Evolutionary conservation across 768 basidiomycete species (phyloP), one percentile per base, ranked within the genome.

Genomic region (Agaricus subrufescens): DNA sequence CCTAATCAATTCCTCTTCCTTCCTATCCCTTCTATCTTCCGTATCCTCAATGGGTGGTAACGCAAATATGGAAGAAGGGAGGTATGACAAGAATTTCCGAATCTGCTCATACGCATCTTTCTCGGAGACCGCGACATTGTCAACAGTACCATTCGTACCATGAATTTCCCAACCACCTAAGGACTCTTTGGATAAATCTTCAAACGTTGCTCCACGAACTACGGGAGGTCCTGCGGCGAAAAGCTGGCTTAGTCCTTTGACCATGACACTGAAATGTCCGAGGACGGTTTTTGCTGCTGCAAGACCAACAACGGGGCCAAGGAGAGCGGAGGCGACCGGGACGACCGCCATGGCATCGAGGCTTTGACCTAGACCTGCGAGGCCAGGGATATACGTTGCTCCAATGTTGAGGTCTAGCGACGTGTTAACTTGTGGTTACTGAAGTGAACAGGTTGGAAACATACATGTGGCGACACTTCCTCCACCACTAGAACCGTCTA

Each of bases 401-500:
- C 74, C 74, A 19, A 68, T 61, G 26, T 64, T 66, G 9, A 75
- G 62, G 58, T 75, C 73, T n/a, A 29, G 52, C 46, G n/a, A 19
- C 38, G 27, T 56, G 45, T 27, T 44, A 25, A 4, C 34, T 14
- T 29, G 26, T 4, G 39, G 42, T 29, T 19, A 2, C 12, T 26
- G 15, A n/a, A 9, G 10, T 6, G 42, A 44, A 25, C 15, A 1
- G 14, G 19, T 15, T 27, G 12, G 9, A 9, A 3, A 58, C 69
- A 23, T 54, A 73, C 74, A 75, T 9, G 67, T 66, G 19, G 73
- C 70, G 5, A 75, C 74, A 46, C 73, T 74, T 55, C 73, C 74
- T 37, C 74, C 74, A 39, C 74, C 74, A 46, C 74, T 75, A 4
- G 74, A 75, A 29, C 74, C 74, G 60, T 75, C 74, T 31, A 75